These are phyloP conservation scores for Boletus speciosus DNA, from an alignment of 768 basidiomycete species.

Conservation along the genomic window DNA sequence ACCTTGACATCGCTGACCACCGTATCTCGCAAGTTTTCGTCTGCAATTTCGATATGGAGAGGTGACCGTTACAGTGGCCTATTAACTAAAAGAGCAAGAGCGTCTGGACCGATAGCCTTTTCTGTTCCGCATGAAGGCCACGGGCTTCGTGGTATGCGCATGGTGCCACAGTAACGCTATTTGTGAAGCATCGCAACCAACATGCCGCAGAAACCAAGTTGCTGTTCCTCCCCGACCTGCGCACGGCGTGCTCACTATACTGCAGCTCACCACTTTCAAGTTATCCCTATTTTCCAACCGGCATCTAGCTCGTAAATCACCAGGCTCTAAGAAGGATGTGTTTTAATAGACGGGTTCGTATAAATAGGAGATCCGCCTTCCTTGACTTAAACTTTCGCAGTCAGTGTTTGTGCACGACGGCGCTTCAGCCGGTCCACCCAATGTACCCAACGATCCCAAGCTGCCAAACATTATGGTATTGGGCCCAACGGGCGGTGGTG, in stretches of 20 bases:
- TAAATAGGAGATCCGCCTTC: not conserved
- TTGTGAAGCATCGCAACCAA: slow-evolving; percentile 2
- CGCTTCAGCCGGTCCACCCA: not conserved
- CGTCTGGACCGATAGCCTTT: not conserved
- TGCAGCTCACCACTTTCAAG: not conserved
- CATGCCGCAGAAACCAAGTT: not conserved
- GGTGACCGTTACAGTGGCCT: too few species aligned
- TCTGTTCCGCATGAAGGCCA: slow-evolving; percentile 3
- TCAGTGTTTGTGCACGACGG: not conserved
- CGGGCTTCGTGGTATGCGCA: slow-evolving; percentile 9
- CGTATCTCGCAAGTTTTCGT: not conserved
- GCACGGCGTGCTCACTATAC: not conserved
- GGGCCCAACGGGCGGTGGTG: slow-evolving; percentile 25
- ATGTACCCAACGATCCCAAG: not conserved
- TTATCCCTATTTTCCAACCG: not conserved
- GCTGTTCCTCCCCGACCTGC: not conserved
- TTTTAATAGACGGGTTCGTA: slow-evolving; percentile 17
- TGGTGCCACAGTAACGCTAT: slow-evolving; percentile 4
- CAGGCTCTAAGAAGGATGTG: slow-evolving; percentile 11
- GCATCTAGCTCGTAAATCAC: not conserved
- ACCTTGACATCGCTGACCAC: not conserved
- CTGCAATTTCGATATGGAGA: not conserved
- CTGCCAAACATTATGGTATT: slow-evolving; percentile 25
- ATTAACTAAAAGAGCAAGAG: not conserved
- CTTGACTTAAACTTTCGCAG: slow-evolving; percentile 10